Base-by-base conservation (phyloP, 441 rosid species). In the Pelargonium fulgidum region DNA sequence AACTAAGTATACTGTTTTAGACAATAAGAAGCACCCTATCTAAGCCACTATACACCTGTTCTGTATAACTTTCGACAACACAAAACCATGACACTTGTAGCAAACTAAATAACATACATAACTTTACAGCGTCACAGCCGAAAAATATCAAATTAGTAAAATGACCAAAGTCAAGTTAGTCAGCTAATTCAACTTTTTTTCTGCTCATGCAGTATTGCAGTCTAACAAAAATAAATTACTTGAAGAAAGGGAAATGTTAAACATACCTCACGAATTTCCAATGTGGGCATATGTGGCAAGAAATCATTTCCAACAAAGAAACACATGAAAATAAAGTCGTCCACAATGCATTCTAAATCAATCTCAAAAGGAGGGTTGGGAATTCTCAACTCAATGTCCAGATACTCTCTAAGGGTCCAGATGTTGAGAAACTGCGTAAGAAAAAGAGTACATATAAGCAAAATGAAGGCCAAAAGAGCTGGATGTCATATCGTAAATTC, bases 291-390 rank as follows among this genome's bases (percentile, higher is more conserved):
- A 75, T 94, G 98, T 5, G 99, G 99, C 78, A 95, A 81, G 77
- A 95, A 95, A 81, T 95, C 99, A 75, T 95, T 95, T 68, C 99
- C 99, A 73, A 94, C 98, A 68, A 94, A 94, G 83, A 94, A 94
- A 81, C 99, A 94, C 65, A 94, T 90, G 91, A 94, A 94, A 80
- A 92, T 90, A 78, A 94, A 94, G 84, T 94, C 99, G 81, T 94
- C 99, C 85, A 92, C 91, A 73, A 89, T 78, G 68, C 93, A 81
- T 77, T 94, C 99, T 14, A 92, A 65, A 79, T 94, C 83, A 68
- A 86, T 78, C 77, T 78, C 70, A 56, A 83, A 84, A 17, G 85
- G 89, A 56, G 76, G 79, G 19, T 80, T 78, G 16, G 88, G 85
- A 47, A 84, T 87, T 73, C 81, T 83, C 83, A 94, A 72, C 84